Conservation (phyloP, 495 filamentous ascomycete genomes). For the Podospora appendiculata region DNA sequence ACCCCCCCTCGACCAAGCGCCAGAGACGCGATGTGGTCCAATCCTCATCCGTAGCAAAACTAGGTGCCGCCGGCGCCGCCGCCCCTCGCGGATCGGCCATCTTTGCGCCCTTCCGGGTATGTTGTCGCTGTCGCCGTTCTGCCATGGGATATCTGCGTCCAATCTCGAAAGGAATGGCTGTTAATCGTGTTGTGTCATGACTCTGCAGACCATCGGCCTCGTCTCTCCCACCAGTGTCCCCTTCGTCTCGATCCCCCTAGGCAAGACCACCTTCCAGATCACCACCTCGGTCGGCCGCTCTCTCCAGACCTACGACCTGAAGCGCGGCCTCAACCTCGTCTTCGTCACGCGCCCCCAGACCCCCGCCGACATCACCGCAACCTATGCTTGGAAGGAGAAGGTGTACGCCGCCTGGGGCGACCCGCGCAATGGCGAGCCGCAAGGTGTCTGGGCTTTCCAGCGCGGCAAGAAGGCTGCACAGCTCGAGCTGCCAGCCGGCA, state of each 20-base stretch:
- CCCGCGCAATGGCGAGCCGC: slow-evolving; percentile 33
- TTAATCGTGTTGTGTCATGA: background rate
- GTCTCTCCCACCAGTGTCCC: slow-evolving; percentile 86
- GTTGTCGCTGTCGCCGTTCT: slow-evolving; percentile 17
- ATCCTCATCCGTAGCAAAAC: background rate
- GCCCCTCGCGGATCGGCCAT: slow-evolving; percentile 52
- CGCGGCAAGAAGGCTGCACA: slow-evolving; percentile 80
- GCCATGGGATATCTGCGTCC: background rate
- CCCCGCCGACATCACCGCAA: slow-evolving; percentile 76
- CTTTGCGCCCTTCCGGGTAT: slow-evolving; percentile 85
- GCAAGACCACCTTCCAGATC: slow-evolving; percentile 93
- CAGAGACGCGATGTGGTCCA: slow-evolving; percentile 47
- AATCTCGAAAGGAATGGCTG: background rate
- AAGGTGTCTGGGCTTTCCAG: slow-evolving; percentile 89
- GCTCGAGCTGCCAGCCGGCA: slow-evolving; percentile 53
- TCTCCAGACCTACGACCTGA: slow-evolving; percentile 91
- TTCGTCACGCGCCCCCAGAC: slow-evolving; percentile 90
- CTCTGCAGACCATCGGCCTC: slow-evolving; percentile 70
- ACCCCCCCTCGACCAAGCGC: slow-evolving; percentile 55
- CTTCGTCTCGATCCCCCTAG: slow-evolving; percentile 79
- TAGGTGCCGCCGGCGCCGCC: no score
- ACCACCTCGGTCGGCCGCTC: slow-evolving; percentile 86
- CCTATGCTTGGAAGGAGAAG: slow-evolving; percentile 78
- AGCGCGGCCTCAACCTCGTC: slow-evolving; percentile 77
- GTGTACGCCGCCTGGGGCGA: slow-evolving; percentile 82